Evolutionary conservation across 371 early-diverging fungal genomes (phyloP).

Genomic region (Haplosporangium sp.): DNA sequence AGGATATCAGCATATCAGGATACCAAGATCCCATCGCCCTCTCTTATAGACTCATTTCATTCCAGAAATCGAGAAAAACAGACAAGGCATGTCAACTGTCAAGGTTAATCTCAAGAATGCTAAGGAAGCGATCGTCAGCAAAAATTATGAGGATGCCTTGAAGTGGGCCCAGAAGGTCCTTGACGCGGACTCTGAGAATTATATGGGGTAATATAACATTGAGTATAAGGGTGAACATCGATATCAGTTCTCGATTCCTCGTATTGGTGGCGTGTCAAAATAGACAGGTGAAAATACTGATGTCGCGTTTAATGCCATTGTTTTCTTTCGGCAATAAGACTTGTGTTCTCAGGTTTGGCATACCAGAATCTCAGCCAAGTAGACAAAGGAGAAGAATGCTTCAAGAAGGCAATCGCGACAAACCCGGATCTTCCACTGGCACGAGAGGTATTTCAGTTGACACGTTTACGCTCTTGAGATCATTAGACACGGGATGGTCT

Average conservation of each 20-base stretch:
- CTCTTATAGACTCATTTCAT: too few species aligned
- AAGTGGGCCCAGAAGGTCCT: constrained; percentile 77
- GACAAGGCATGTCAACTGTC: constrained; percentile 58
- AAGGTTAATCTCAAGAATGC: constrained; percentile 83
- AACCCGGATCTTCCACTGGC: constrained; percentile 73
- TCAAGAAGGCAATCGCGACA: constrained; percentile 74
- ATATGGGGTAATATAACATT: constrained; percentile 73
- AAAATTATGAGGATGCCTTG: constrained; percentile 80
- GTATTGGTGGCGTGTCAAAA: not conserved
- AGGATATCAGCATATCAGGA: too few species aligned
- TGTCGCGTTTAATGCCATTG: not conserved
- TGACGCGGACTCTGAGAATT: constrained; percentile 78
- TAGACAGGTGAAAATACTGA: not conserved
- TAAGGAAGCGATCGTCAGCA: constrained; percentile 76
- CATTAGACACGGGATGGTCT: not conserved
- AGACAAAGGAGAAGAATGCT: constrained; percentile 74
- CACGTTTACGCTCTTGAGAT: not conserved
- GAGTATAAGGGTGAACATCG: too few species aligned
- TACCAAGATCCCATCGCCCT: too few species aligned
- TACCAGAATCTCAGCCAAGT: constrained; percentile 74
- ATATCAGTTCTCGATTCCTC: too few species aligned
- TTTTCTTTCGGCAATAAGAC: constrained; percentile 43
- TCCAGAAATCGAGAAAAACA: not conserved
- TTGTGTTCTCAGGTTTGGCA: constrained; percentile 84
- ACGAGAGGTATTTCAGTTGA: constrained; percentile 72